Evolutionary conservation across 495 filamentous ascomycete genomes (phyloP).

Genomic region (Aspergillus sclerotiicarbonarius): DNA sequence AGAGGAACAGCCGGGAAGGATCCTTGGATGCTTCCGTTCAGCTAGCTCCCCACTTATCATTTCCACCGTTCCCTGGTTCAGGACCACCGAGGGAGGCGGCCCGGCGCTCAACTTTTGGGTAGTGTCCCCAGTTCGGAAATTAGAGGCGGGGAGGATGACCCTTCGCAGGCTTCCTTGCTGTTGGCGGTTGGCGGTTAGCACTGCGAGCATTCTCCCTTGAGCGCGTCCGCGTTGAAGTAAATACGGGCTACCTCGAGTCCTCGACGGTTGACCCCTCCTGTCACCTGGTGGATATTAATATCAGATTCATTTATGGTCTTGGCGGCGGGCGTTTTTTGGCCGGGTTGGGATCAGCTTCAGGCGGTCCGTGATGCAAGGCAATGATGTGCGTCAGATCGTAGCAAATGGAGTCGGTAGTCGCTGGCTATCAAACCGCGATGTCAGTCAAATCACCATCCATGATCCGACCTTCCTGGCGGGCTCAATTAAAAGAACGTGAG

Average conservation of each 20-base stretch:
- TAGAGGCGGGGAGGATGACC: slow-evolving; percentile 12
- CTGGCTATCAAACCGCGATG: neutral
- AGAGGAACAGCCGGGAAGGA: slow-evolving; percentile 11
- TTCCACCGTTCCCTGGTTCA: slow-evolving; percentile 17
- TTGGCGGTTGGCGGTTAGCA: neutral
- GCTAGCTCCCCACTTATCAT: slow-evolving; percentile 18
- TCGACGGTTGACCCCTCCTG: neutral
- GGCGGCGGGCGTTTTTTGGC: neutral
- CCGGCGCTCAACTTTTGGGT: slow-evolving; percentile 14
- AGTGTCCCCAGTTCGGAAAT: slow-evolving; percentile 16
- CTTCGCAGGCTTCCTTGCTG: neutral
- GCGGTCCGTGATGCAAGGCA: neutral
- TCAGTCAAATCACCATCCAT: neutral
- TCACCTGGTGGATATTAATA: slow-evolving; percentile 4
- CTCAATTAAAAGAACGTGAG: slow-evolving; percentile 14
- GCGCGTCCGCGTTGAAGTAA: neutral
- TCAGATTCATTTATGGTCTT: neutral
- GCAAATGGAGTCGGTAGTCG: neutral
- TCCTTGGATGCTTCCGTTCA: slow-evolving; percentile 14
- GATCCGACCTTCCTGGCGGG: neutral
- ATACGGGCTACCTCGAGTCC: too few relatives aligned
- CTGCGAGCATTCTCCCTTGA: neutral
- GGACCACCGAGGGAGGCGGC: slow-evolving; percentile 5
- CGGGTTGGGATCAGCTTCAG: neutral
- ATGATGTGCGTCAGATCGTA: slow-evolving; percentile 3